Evolutionary conservation across 345 rosid species (phyloP), one percentile per base, ranked within the genome.

Genomic region (Gossypium mustelinum): DNA sequence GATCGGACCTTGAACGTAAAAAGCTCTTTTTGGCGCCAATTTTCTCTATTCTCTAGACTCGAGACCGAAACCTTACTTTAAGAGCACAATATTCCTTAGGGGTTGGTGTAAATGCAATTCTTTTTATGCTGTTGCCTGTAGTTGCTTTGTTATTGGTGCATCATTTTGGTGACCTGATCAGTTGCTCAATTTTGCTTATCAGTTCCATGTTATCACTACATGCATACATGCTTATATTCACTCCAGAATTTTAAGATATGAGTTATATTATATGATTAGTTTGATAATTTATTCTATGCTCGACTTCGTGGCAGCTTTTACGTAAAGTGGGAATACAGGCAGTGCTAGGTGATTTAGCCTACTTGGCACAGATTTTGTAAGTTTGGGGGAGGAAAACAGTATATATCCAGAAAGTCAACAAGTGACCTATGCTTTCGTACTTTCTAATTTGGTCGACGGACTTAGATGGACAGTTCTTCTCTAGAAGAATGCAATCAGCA

Each of bases 391-490:
- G 14, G 59, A 52, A 62, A 47, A 18, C 72, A 48, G 67, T 75
- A 71, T 72, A 73, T 72, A 14, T 29, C 25, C 57, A 25, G 56
- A 68, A 68, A 68, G 41, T 14, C 57, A 7, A 48, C 14, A 14
- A 70, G 61, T 22, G 25, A 73, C 62, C 75, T 78, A 76, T 79
- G 87, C 75, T 59, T 74, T 80, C 70, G 1, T 12, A 34, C 68
- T 45, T 78, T 66, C 68, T 55, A 77, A 76, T 65, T 73, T 77
- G 73, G 81, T 63, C 74, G 63, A 69, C 73, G 73, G 79, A 80
- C 75, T 81, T 92, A 84, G 86, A 89, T 89, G 92, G 93, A 86
- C 59, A 84, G 72, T 80, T 73, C 84, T 80, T 82, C 85, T 50
- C 73, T 68, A n/a, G 88, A 82, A 75, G 82, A 80, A 79, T 76